A percentile compares a stretch with the other conserved stretches of the same genome.
These are phyloP conservation scores for Leccinum pellstonianum DNA, from an alignment of 768 basidiomycete genomes.

Conservation along the genomic window DNA sequence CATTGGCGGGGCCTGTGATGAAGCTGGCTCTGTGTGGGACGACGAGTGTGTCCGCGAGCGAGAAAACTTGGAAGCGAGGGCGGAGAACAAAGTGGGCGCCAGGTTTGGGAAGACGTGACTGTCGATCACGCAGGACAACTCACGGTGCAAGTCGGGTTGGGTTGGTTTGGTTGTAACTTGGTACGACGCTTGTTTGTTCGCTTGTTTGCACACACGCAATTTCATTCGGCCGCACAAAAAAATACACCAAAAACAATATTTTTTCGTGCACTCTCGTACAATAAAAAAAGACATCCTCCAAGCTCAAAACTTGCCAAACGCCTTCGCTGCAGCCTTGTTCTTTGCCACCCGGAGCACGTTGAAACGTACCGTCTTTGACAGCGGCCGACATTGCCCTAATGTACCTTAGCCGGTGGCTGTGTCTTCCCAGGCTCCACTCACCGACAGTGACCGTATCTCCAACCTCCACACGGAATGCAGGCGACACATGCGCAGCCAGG, in stretches of 20 bases:
- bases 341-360: slow-evolving; percentile 95
- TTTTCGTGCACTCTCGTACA: slow-evolving; percentile 17
- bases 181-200: slow-evolving; percentile 31
- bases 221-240: slow-evolving; percentile 24
- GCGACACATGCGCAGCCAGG: slow-evolving; percentile 93
- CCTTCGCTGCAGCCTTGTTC: slow-evolving; percentile 88
- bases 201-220: slow-evolving; percentile 24
- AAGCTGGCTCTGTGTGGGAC: slow-evolving; percentile 64
- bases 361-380: slow-evolving; percentile 99
- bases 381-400: slow-evolving; percentile 93
- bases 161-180: slow-evolving; percentile 5
- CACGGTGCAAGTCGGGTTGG: slow-evolving; percentile 25
- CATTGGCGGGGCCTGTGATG: slow-evolving; percentile 55
- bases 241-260: slow-evolving; percentile 6
- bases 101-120: slow-evolving; percentile 48
- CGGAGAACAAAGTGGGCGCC: slow-evolving; percentile 81
- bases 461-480: slow-evolving; percentile 96
- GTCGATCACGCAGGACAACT: slow-evolving; percentile 27
- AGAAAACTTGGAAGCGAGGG: slow-evolving; percentile 65
- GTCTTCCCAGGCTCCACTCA: slow-evolving; percentile 40
- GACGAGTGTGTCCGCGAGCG: slow-evolving; percentile 68
- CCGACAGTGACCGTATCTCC: slow-evolving; percentile 96
- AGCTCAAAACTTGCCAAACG: slow-evolving; percentile 90
- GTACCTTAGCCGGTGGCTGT: neutral
- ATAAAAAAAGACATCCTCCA: slow-evolving; percentile 3